Evolutionary conservation across 2,329 filamentous ascomycete species (phyloP).

Genomic region (Cordyceps militaris): DNA sequence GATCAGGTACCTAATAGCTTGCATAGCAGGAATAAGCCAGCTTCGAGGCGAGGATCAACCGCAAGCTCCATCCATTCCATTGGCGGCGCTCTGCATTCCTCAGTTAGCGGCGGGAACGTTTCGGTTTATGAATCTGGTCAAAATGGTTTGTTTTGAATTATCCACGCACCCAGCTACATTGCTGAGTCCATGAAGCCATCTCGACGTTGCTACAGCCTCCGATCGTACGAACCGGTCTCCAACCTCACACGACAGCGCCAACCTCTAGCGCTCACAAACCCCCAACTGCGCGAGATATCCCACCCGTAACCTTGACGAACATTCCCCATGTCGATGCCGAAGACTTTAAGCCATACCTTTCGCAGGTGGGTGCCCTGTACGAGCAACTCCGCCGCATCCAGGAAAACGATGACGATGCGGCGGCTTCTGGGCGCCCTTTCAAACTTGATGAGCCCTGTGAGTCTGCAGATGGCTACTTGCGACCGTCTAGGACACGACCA

Average conservation of each 20-base stretch:
- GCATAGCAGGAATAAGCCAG: slow-evolving; percentile 18
- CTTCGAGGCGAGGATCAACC: slow-evolving; percentile 66
- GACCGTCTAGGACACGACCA: slow-evolving; percentile 29
- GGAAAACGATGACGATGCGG: slow-evolving; percentile 62
- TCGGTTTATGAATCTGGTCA: slow-evolving; percentile 66
- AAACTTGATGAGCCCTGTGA: slow-evolving; percentile 36
- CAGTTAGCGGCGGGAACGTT: slow-evolving; percentile 47
- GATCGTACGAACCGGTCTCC: slow-evolving; percentile 79
- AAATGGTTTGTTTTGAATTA: slow-evolving; percentile 54
- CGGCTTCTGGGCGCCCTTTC: slow-evolving; percentile 34
- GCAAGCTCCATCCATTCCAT: slow-evolving; percentile 85
- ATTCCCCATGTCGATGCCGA: slow-evolving; percentile 72
- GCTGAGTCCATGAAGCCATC: slow-evolving; percentile 54
- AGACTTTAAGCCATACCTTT: slow-evolving; percentile 77
- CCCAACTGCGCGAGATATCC: slow-evolving; percentile 83
- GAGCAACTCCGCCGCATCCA: slow-evolving; percentile 83
- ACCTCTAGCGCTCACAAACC: slow-evolving; percentile 67
- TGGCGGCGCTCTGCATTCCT: slow-evolving; percentile 72
- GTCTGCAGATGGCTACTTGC: slow-evolving; percentile 38
- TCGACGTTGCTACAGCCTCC: slow-evolving; percentile 88
- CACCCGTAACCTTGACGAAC: slow-evolving; percentile 84
- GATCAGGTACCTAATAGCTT: not conserved
- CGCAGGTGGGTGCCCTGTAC: slow-evolving; percentile 79
- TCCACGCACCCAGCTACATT: not conserved
- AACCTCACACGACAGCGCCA: slow-evolving; percentile 68